Conservation (phyloP, 345 rosid genomes). For the Eucalyptus caleyi region DNA sequence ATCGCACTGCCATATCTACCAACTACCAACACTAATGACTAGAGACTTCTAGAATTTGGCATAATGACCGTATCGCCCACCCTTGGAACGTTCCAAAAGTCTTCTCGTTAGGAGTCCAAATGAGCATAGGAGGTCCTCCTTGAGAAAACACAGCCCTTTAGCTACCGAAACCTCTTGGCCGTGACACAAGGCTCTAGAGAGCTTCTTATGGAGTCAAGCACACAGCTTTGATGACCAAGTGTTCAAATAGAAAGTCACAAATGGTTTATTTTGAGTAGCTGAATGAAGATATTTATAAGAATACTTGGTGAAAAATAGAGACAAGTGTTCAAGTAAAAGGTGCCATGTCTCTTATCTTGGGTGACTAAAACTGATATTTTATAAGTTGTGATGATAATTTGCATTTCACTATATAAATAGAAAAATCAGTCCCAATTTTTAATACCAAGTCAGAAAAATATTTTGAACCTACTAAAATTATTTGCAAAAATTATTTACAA, state of each 20-base stretch:
- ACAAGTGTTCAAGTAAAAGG: neutral
- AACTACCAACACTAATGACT: too few species aligned
- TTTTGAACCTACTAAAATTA: neutral
- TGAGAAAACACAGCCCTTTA: too few species aligned
- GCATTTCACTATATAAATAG: neutral
- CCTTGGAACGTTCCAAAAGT: too few species aligned
- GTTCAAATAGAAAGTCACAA: neutral
- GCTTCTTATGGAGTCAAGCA: slow-evolving; percentile 44
- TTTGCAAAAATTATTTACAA: neutral
- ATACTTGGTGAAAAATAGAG: neutral
- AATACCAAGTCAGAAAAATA: neutral
- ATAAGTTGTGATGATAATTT: neutral
- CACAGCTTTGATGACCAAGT: neutral
- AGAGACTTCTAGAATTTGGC: too few species aligned
- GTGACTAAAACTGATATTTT: neutral
- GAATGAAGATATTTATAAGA: neutral
- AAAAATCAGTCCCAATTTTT: neutral
- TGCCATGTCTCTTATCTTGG: neutral
- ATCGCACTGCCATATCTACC: too few species aligned
- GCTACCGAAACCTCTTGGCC: too few species aligned
- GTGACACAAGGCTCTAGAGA: slow-evolving; percentile 45
- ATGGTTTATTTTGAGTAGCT: neutral
- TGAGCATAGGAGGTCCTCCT: rapidly evolving
- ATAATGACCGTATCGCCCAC: rapidly evolving
- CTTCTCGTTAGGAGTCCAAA: too few species aligned